Base-by-base conservation (phyloP, 495 filamentous ascomycete species). In the Penicillium ochrochloron region DNA sequence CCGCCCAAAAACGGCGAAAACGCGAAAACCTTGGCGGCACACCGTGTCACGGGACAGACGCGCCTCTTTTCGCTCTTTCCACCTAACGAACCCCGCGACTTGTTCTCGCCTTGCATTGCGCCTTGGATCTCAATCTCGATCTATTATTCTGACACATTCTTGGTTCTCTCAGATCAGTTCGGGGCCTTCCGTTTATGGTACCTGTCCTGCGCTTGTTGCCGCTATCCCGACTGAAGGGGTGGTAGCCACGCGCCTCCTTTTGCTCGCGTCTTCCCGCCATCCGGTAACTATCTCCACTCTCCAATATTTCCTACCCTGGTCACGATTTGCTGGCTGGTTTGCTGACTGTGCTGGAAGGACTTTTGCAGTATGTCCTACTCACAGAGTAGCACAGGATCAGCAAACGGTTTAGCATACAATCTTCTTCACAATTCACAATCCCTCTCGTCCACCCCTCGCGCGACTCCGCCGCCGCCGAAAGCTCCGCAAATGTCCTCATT, bases 351-450 rank as follows among this genome's bases (percentile, higher is more conserved):
- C 29, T 54, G 19, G 10, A 31, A 42, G 41, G 27, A 42, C 11
- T 33, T 31, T 12, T 42, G 37, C 48, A 67, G 65, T 58, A 83
- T 82, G 71, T 80, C 79, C 42, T 84, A 77, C 67, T 81, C 77
- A 2, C 79, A 79, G 65, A 77, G 74, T 57, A 82, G 74, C 63
- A 76, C 71, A 56, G 78, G 76, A 34, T 78, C 77, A 31, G 62
- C 70, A 52, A 79, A 81, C 69, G 77, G 79, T 57, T 73, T 78
- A 61, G 60, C 75, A 41, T 73, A 60, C 75, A 80, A 69, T 44
- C 84, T 83, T 23, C 80, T 86, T 58, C 79, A 83, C 67, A 78
- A 76, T 65, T 78, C 82, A 50, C 82, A 83, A 71, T 82, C 84
- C 61, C 70, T 84, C 59, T 75, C 78, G 19, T 82, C 81, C 25